Evolutionary conservation across 1,284 basidiomycete genomes (phyloP).

Genomic region (Boletus albobrunnescens): DNA sequence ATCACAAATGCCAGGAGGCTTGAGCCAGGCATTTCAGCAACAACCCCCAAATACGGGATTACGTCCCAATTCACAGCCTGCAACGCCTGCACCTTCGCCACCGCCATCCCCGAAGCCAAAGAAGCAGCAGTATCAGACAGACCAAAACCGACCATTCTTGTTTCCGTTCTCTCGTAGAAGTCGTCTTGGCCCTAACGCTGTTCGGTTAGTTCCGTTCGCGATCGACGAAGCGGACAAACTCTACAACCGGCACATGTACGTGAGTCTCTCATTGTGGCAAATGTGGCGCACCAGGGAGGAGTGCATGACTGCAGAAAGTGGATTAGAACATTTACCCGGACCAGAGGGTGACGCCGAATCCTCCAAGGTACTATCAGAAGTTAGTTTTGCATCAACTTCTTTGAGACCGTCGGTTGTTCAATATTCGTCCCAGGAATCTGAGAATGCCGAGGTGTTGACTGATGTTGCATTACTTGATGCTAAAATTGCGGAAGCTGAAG

Average conservation of each 20-base stretch:
- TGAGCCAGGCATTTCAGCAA: constrained; percentile 44
- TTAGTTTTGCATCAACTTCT: constrained; percentile 26
- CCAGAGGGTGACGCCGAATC: constrained; percentile 51
- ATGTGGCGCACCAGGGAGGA: constrained; percentile 95
- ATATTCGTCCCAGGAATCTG: constrained; percentile 45
- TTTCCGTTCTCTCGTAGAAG: constrained; percentile 82
- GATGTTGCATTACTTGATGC: constrained; percentile 70
- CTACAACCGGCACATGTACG: constrained; percentile 87
- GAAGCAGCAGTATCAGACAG: constrained; percentile 98
- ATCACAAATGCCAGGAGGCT: constrained; percentile 37
- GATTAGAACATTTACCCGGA: constrained; percentile 75
- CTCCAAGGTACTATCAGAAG: constrained; percentile 41
- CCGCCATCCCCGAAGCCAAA: constrained; percentile 89
- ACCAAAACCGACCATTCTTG: constrained; percentile 90
- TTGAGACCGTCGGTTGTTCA: constrained; percentile 2
- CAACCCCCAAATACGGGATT: constrained; percentile 45
- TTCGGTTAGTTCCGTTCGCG: constrained; percentile 81
- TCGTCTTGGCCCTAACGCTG: constrained; percentile 40
- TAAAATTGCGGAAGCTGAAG: constrained; percentile 67
- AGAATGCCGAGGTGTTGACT: constrained; percentile 56
- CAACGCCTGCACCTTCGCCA: constrained; percentile 87
- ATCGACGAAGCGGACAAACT: constrained; percentile 94
- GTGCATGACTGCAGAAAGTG: constrained; percentile 90
- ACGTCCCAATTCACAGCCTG: constrained; percentile 59
- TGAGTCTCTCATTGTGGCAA: constrained; percentile 86